Base-by-base conservation (phyloP, 2,329 filamentous ascomycete species). In the Leptosphaerulina australis region DNA sequence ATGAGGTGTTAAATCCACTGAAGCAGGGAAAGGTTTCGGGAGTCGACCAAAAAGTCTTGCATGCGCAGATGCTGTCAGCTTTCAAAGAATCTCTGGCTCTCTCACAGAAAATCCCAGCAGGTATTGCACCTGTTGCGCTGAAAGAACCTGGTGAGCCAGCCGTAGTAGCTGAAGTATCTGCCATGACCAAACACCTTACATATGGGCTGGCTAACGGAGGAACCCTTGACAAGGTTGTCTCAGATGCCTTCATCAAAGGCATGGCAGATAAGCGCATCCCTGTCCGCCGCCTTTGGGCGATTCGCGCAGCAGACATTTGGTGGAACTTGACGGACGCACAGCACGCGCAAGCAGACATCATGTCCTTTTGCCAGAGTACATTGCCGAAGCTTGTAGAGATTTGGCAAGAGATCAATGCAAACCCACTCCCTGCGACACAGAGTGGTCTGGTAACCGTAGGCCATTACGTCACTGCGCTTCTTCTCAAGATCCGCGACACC, bases 111-210 rank as follows among this genome's bases (percentile, higher is more conserved):
- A 80, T 93, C 22, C 81, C 85, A 1, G 76, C 80, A 39, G 84
- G 83, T 5, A 79, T 97, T 50, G 83, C 87, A 5, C 74, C 84
- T 14, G 78, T 91, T 11, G 86, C 88, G 14, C 76, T 82, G 5
- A 96, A 97, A 67, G 94, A 99, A 74, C 86, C 91, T 6, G 97
- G 95, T 63, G 94, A 99, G 71, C 77, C 81, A 26, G 92, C 92
- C 31, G 77, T 96, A 20, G 81, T 83, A 31, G 86, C 89, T 8
- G 91, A 96, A 71, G 85, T 91, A 5, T 80, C 81, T 25, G 83
- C 89, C 4, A 79, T 97, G 46, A 81, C 84, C 44, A 82, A 82
- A 52, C 88, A 89, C 62, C 75, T 88, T 25, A 75, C 77, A 9
- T 83, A 82, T 64, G 78, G 88, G 28, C 68, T 97, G 12, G 73